phyloP scores from a whole-genome alignment of 2,329 filamentous ascomycete genomes.

The Calonectria pteridis region DNA sequence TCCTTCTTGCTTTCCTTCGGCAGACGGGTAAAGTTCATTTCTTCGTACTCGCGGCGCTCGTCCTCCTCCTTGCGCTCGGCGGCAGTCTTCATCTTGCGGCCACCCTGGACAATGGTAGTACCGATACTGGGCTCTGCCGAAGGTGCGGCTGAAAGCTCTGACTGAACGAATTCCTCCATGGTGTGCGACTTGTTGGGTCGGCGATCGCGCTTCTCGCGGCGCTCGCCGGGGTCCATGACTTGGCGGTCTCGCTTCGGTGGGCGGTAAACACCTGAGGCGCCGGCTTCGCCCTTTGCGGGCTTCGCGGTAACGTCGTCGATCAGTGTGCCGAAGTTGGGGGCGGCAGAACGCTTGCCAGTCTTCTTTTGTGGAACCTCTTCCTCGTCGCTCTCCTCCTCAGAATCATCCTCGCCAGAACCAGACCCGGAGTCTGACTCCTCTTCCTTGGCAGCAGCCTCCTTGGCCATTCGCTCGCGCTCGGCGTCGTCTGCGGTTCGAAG shows the following conservation, averaged over 20 bases:
- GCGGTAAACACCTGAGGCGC: slow-evolving; percentile 80
- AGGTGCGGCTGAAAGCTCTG: slow-evolving; percentile 86
- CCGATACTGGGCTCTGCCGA: slow-evolving; percentile 91
- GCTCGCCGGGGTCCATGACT: slow-evolving; percentile 80
- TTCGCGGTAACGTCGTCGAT: slow-evolving; percentile 50
- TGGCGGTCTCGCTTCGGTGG: slow-evolving; percentile 91
- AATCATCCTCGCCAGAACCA: slow-evolving; percentile 49
- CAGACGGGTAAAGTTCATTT: slow-evolving; percentile 89
- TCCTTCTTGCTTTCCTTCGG: slow-evolving; percentile 93
- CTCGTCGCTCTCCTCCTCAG: slow-evolving; percentile 54
- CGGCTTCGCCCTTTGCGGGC: slow-evolving; percentile 47
- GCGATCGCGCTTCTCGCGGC: slow-evolving; percentile 69
- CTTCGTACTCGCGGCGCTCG: slow-evolving; percentile 89
- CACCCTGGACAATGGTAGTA: slow-evolving; percentile 84
- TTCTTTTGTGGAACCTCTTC: slow-evolving; percentile 42
- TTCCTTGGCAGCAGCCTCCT: slow-evolving; percentile 45
- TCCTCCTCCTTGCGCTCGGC: slow-evolving; percentile 81
- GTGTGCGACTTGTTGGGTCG: slow-evolving; percentile 81
- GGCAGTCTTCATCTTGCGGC: slow-evolving; percentile 82
- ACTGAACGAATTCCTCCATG: slow-evolving; percentile 90
- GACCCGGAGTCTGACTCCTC: slow-evolving; percentile 41
- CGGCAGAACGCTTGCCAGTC: slow-evolving; percentile 45
- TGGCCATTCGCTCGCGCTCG: slow-evolving; percentile 59
- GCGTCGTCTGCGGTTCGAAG: slow-evolving; percentile 86
- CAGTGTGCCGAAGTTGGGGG: slow-evolving; percentile 49